Base-by-base conservation (phyloP, 2,329 filamentous ascomycete species). In the Aureobasidium leucospermi region DNA sequence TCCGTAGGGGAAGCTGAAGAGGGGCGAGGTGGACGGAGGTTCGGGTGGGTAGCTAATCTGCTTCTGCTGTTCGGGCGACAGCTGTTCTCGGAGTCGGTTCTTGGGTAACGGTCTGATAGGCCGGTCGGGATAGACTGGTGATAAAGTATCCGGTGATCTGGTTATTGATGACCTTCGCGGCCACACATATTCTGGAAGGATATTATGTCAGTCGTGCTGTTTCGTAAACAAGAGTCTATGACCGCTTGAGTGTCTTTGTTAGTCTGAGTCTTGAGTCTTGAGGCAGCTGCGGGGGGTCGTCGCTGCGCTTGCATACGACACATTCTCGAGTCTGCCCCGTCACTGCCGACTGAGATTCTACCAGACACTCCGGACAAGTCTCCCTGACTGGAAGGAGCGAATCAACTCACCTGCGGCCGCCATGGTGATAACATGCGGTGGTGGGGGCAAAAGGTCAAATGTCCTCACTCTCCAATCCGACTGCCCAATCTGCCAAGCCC, bases 81-180 rank as follows among this genome's bases (percentile, higher is more conserved):
- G 80, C 60, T 90, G 86, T 71, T 94, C 91, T 67, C 92, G 89
- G 58, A 99, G 81, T 64, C 89, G 87, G 68, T 91, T 88, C 75
- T 89, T 94, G 45, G 94, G 94, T 62, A 99, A 78, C 60, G 94
- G 94, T 70, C 91, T 87, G 71, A 99, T 99, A 62, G 93, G 88
- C 74, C 94, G 87, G 71, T 96, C 89, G 65, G 90, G 90, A 71
- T 89, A 96, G 68, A 90, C 80, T 61, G 88, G 85, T 62, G 90
- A 94, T 64, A 85, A 81, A 61, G 88, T 87, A 78, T 96, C 90
- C 65, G 71, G 70, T 4, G 58, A 61, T 41, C 60, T 45, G 16
- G 58, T 62, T 11, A 61, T n/a, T 29, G 62, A 63, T n/a, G 62
- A 63, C 58, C 62, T 60, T 31, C 60, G 62, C 52, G 62, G 58